Conservation (phyloP, 1,284 basidiomycete species). For the Papiliotrema fonsecae region DNA sequence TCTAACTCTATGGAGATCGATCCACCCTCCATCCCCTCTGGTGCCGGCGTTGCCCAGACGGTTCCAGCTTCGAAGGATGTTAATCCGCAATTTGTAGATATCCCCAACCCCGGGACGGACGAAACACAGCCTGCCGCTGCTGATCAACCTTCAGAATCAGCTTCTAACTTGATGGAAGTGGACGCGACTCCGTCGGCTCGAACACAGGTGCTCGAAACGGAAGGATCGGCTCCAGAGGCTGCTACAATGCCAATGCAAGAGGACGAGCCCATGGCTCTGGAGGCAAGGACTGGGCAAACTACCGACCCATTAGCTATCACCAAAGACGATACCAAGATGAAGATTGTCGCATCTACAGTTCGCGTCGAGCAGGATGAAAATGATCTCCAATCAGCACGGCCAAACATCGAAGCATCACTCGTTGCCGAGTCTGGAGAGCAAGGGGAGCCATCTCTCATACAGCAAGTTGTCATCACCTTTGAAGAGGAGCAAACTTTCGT, state of each 20-base stretch:
- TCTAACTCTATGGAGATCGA: not conserved
- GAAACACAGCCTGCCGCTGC: not conserved
- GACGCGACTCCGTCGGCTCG: not conserved
- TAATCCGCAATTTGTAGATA: no score
- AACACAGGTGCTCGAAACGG: not conserved
- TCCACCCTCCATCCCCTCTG: no score
- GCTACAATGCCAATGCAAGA: not conserved
- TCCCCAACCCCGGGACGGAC: no score
- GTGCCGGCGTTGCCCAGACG: no score
- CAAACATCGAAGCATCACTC: no score
- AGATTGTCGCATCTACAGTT: not conserved
- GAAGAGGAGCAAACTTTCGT: not conserved
- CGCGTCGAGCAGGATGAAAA: not conserved
- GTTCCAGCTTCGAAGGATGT: no score
- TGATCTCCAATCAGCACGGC: not conserved
- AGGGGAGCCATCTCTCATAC: no score
- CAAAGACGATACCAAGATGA: not conserved
- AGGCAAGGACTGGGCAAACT: not conserved
- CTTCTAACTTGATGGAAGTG: not conserved
- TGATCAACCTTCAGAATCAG: not conserved
- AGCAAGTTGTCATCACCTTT: no score
- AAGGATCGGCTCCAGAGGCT: not conserved
- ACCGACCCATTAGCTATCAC: no score
- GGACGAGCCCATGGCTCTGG: not conserved
- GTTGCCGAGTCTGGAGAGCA: no score